Percentiles rank a stretch among this genome's conserved stretches.
Evolutionary conservation across 345 rosid species (phyloP).

Genomic region (Camelina laxa): DNA sequence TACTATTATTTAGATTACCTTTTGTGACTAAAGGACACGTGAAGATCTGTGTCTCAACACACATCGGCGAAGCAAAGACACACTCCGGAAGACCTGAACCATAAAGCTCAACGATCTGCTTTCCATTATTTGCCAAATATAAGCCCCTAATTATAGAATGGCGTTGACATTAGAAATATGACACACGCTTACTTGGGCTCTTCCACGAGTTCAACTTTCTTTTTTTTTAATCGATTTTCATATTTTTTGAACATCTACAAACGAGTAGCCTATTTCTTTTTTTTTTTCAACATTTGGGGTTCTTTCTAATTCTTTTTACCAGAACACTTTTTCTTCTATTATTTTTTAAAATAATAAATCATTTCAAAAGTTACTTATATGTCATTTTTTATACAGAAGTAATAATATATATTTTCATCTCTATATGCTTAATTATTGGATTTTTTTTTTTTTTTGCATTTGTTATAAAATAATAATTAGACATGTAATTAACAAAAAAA

Average conservation of each 20-base stretch:
- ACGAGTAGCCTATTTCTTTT: background rate
- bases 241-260: background rate
- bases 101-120: background rate
- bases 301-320: background rate
- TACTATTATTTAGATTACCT: background rate
- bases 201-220: background rate
- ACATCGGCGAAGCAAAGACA: constrained; percentile 17
- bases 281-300: background rate
- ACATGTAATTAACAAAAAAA: too few relatives aligned
- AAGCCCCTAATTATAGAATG: background rate
- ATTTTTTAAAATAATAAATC: background rate
- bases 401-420: too few relatives aligned
- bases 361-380: background rate
- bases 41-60: constrained; percentile 10
- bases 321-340: background rate
- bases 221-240: background rate
- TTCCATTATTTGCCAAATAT: background rate
- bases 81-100: constrained; percentile 4
- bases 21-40: constrained; percentile 7
- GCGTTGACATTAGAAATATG: constrained; percentile 4
- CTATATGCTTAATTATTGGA: background rate
- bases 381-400: background rate
- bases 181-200: background rate
- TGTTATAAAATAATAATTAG: background rate
- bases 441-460: background rate